Percentiles rank a stretch among this genome's conserved stretches.
phyloP scores from a whole-genome alignment of 371 early-diverging fungal genomes.

The Mycotypha africana region DNA sequence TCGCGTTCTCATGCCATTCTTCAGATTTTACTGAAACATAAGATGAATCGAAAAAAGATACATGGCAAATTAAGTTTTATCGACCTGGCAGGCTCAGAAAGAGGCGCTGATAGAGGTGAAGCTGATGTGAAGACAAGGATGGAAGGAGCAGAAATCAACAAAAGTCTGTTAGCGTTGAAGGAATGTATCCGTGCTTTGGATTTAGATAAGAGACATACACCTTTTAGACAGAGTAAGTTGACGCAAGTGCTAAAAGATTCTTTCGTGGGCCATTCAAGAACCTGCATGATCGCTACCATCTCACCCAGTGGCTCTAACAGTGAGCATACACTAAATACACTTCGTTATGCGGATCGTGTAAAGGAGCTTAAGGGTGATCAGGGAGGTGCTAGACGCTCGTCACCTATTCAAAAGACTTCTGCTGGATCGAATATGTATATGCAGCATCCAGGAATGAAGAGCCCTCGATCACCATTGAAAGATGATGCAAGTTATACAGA shows the following conservation, averaged over 20 bases:
- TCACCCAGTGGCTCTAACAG: slow-evolving; percentile 82
- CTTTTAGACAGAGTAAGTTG: slow-evolving; percentile 94
- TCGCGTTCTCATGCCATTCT: slow-evolving; percentile 89
- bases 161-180: slow-evolving; percentile 90
- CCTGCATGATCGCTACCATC: slow-evolving; percentile 95
- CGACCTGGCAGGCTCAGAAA: slow-evolving; percentile 99
- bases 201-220: slow-evolving; percentile 84
- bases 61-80: slow-evolving; percentile 94
- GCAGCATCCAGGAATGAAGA: too few species aligned
- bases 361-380: too few species aligned
- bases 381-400: too few species aligned
- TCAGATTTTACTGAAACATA: slow-evolving; percentile 77
- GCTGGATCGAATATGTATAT: too few species aligned
- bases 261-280: slow-evolving; percentile 90
- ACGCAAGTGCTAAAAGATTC: slow-evolving; percentile 95
- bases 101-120: slow-evolving; percentile 97
- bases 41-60: slow-evolving; percentile 40
- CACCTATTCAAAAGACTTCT: too few species aligned
- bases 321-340: slow-evolving; percentile 96
- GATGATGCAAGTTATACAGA: too few species aligned
- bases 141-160: slow-evolving; percentile 97
- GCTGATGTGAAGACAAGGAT: slow-evolving; percentile 79
- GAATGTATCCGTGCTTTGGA: slow-evolving; percentile 96
- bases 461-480: too few species aligned
- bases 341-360: slow-evolving; percentile 95